phyloP scores from a whole-genome alignment of 75 land plant genomes.

The Pinus taeda region DNA sequence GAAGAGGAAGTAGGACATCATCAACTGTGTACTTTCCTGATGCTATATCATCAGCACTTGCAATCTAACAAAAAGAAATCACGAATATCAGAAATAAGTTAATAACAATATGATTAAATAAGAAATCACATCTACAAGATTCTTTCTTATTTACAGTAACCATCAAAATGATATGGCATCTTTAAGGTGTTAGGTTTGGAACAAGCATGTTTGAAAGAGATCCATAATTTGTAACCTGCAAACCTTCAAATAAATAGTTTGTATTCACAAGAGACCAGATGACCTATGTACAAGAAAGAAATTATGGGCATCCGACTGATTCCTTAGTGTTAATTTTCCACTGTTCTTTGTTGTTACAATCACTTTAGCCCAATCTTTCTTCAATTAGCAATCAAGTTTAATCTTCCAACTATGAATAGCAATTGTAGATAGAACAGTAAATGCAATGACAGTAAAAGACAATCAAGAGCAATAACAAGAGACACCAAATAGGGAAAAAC shows the following conservation, averaged over 20 bases:
- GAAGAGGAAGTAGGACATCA: conserved; percentile 87
- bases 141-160: background rate
- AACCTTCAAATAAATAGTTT: background rate
- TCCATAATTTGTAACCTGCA: background rate
- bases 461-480: too few relatives aligned
- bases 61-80: conserved; percentile 31
- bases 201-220: background rate
- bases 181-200: background rate
- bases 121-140: background rate
- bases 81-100: background rate
- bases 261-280: background rate
- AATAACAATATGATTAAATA: background rate
- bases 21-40: conserved; percentile 46
- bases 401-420: too few relatives aligned
- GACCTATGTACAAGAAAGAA: background rate
- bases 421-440: too few relatives aligned
- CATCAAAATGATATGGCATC: background rate
- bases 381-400: too few relatives aligned
- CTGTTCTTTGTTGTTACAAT: too few relatives aligned
- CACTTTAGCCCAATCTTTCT: too few relatives aligned
- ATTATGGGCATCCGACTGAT: background rate
- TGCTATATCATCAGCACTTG: conserved; percentile 59
- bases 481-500: too few relatives aligned
- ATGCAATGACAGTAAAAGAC: too few relatives aligned
- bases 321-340: too few relatives aligned